Evolutionary conservation across 495 filamentous ascomycete genomes (phyloP).

Genomic region (Corynascus novoguineensis): DNA sequence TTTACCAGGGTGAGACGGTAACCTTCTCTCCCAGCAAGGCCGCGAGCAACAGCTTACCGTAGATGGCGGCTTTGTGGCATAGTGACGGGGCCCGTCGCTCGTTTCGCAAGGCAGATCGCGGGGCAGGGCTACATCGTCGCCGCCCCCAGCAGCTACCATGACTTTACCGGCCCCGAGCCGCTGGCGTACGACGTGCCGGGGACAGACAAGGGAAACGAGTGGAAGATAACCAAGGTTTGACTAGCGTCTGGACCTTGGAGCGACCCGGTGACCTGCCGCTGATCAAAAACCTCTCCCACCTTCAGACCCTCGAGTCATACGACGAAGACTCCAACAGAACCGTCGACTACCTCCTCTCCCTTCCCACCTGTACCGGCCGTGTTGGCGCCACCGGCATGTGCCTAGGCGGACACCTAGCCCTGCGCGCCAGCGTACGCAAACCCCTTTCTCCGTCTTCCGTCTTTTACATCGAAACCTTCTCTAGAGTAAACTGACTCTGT

Average conservation of each 20-base stretch:
- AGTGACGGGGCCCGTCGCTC: constrained; percentile 89
- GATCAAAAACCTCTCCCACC: not conserved
- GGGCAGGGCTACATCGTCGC: constrained; percentile 92
- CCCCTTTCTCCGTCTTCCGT: not conserved
- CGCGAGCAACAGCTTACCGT: not conserved
- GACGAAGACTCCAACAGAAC: constrained; percentile 74
- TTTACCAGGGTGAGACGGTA: constrained; percentile 72
- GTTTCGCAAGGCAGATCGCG: constrained; percentile 88
- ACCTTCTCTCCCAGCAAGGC: not conserved
- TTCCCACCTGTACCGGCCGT: constrained; percentile 76
- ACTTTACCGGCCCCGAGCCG: constrained; percentile 81
- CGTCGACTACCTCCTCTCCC: constrained; percentile 67
- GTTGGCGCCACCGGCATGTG: constrained; percentile 94
- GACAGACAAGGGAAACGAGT: constrained; percentile 81
- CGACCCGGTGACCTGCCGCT: not conserved
- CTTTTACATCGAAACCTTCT: not conserved
- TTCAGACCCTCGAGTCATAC: constrained; percentile 76
- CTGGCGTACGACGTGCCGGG: constrained; percentile 82
- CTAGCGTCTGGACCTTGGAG: not conserved
- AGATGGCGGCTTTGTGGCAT: not conserved
- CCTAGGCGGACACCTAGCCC: constrained; percentile 85
- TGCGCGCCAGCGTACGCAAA: constrained; percentile 59
- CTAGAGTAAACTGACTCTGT: not conserved
- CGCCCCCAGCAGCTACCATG: constrained; percentile 86
- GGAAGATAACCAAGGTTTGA: constrained; percentile 69